Conservation (phyloP, 2,329 filamentous ascomycete genomes). For the Beauveria brongniartii region DNA sequence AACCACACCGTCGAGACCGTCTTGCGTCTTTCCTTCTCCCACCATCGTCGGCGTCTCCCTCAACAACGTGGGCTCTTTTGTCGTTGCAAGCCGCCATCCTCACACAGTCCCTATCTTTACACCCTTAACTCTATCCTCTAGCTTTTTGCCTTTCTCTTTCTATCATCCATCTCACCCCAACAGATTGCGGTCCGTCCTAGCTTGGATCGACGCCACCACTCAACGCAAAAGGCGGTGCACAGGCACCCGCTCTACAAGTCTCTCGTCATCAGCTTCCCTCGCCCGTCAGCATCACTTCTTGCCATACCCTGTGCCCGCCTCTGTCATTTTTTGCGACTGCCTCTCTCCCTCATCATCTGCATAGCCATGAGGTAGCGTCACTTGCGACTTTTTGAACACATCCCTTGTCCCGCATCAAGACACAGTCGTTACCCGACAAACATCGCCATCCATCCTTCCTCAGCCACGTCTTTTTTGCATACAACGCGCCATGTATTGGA, state of each 20-base stretch:
- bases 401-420: neutral
- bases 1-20: too few species aligned
- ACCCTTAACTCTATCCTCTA: neutral
- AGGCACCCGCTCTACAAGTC: neutral
- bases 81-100: neutral
- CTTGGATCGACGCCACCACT: neutral
- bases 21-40: neutral
- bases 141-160: neutral
- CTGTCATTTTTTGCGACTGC: neutral
- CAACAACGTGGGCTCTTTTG: neutral
- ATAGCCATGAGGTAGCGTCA: neutral
- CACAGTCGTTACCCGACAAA: slow-evolving; percentile 3
- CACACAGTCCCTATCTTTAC: neutral
- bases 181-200: neutral
- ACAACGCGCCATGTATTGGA: slow-evolving; percentile 2
- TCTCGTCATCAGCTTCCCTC: slow-evolving; percentile 4
- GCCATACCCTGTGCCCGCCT: neutral
- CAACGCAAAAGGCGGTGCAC: slow-evolving; percentile 7
- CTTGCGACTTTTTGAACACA: neutral
- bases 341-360: neutral
- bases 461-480: neutral
- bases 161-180: neutral
- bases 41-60: neutral
- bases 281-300: neutral
- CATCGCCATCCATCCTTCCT: neutral